Evolutionary conservation across 106 monocot species (phyloP).

Genomic region (Allium cepa): DNA sequence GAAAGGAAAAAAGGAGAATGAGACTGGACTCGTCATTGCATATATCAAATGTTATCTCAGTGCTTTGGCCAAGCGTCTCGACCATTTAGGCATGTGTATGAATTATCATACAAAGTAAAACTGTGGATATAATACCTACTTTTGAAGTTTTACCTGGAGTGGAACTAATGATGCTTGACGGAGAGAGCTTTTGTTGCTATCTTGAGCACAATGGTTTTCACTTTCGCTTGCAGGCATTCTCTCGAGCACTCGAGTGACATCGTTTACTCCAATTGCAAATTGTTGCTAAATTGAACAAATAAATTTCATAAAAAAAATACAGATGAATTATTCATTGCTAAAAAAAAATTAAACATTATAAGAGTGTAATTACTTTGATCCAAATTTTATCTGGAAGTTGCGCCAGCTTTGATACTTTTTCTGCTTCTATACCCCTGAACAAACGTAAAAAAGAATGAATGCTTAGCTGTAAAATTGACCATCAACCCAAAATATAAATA

Average conservation of each 20-base stretch:
- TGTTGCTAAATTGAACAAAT: slow-evolving; percentile 44
- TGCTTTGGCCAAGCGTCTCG: too few species aligned
- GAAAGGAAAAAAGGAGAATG: too few species aligned
- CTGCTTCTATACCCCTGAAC: slow-evolving; percentile 46
- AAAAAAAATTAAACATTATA: neutral
- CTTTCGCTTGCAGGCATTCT: slow-evolving; percentile 45
- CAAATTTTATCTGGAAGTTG: slow-evolving; percentile 66
- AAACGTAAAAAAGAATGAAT: neutral
- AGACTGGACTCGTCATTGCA: too few species aligned
- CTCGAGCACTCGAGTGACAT: slow-evolving; percentile 82
- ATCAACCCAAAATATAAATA: neutral
- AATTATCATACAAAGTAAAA: too few species aligned
- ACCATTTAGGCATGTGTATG: too few species aligned
- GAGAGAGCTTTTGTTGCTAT: neutral
- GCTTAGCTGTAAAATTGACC: neutral
- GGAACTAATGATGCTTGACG: slow-evolving; percentile 31
- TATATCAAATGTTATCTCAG: too few species aligned
- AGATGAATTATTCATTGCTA: neutral
- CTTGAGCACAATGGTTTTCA: slow-evolving; percentile 3
- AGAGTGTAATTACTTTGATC: slow-evolving; percentile 26
- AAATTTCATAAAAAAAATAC: neutral
- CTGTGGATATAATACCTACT: too few species aligned
- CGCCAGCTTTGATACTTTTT: slow-evolving; percentile 32
- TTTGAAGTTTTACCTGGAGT: slow-evolving; percentile 38
- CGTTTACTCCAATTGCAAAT: slow-evolving; percentile 84